phyloP scores from a whole-genome alignment of 2,329 filamentous ascomycete species.

The Sporothrix curviconia region DNA sequence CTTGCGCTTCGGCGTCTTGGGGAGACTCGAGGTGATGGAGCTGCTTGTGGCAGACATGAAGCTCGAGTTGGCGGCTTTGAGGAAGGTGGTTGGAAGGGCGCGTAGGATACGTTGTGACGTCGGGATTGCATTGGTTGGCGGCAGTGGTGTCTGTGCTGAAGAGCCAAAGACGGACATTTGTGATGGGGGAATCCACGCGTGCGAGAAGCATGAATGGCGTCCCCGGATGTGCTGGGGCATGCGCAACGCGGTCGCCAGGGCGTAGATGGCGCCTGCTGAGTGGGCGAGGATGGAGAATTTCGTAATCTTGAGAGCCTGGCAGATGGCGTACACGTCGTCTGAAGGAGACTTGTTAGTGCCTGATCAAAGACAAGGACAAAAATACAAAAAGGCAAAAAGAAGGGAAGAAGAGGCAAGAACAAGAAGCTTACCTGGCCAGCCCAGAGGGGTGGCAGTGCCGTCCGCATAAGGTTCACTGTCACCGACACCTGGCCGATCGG shows the following conservation, averaged over 20 bases:
- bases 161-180: conserved; percentile 76
- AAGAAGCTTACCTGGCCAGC: conserved; percentile 73
- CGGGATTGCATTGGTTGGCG: conserved; percentile 79
- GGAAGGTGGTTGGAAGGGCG: conserved; percentile 78
- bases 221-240: conserved; percentile 96
- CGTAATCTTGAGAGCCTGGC: conserved; percentile 81
- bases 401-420: conserved; percentile 12
- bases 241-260: conserved; percentile 84
- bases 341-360: not conserved
- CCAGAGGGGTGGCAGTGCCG: conserved; percentile 75
- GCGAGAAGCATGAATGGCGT: conserved; percentile 85
- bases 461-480: conserved; percentile 82
- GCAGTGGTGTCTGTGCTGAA: conserved; percentile 58
- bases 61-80: conserved; percentile 90
- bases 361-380: too few species aligned
- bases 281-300: conserved; percentile 96
- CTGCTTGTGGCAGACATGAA: conserved; percentile 91
- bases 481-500: conserved; percentile 88
- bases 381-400: too few species aligned
- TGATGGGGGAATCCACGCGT: conserved; percentile 95
- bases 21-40: conserved; percentile 71
- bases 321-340: conserved; percentile 88
- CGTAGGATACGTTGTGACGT: conserved; percentile 87
- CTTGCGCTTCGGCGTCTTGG: conserved; percentile 59
- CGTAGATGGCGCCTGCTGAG: conserved; percentile 96